phyloP scores from a whole-genome alignment of 768 basidiomycete species.

The Clavulina sp. region DNA sequence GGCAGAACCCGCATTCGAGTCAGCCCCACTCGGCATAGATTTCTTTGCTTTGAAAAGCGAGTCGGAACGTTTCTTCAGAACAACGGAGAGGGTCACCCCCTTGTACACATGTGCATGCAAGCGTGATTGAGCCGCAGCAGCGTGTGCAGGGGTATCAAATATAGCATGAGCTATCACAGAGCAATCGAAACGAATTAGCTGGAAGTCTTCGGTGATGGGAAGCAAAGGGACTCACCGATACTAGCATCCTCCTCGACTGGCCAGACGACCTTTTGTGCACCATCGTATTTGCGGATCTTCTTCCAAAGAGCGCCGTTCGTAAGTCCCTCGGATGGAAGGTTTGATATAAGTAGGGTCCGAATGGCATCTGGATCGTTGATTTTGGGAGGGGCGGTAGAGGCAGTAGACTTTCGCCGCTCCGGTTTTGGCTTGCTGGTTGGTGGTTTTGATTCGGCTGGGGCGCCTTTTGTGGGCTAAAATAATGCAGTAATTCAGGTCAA shows the following conservation, averaged over 20 bases:
- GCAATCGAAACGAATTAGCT: not conserved
- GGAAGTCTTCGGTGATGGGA: not conserved
- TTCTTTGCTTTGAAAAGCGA: conserved; percentile 33
- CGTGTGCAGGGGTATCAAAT: conserved; percentile 49
- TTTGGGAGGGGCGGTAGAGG: too few relatives aligned
- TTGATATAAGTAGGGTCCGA: conserved; percentile 61
- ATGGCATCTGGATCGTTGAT: conserved; percentile 60
- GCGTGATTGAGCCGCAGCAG: conserved; percentile 53
- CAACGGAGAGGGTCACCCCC: conserved; percentile 67
- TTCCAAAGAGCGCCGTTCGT: conserved; percentile 62
- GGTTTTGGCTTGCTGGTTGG: conserved; percentile 16
- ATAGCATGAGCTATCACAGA: conserved; percentile 44
- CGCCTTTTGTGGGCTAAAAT: conserved; percentile 16
- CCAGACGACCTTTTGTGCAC: conserved; percentile 63
- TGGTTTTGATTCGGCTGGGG: conserved; percentile 17
- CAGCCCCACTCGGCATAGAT: too few relatives aligned
- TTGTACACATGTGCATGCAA: conserved; percentile 91
- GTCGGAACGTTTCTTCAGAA: conserved; percentile 73
- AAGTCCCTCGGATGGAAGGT: conserved; percentile 36
- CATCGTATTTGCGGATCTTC: conserved; percentile 62
- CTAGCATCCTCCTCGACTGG: conserved; percentile 28
- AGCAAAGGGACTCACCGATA: conserved; percentile 26
- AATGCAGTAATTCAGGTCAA: not conserved
- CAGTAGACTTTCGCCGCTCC: conserved; percentile 3
- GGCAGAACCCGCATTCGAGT: conserved; percentile 14